Conservation (phyloP, 805 yeast species). For the Teunomyces panamensis region DNA sequence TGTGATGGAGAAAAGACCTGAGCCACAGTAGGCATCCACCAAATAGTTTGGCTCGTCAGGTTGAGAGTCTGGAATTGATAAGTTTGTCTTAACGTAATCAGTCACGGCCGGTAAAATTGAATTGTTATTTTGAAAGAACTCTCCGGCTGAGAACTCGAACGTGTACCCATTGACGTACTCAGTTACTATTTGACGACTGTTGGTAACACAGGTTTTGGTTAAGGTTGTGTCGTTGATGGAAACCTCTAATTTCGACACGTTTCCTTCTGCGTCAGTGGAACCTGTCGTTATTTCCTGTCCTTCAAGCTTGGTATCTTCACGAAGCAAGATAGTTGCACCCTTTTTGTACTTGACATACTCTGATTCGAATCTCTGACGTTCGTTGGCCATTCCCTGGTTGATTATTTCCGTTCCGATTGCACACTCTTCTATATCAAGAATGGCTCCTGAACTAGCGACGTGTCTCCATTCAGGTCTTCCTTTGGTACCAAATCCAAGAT, state of each 20-base stretch:
- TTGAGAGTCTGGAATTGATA: constrained; percentile 39
- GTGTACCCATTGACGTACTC: constrained; percentile 73
- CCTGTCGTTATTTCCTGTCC: constrained; percentile 32
- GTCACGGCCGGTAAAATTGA: constrained; percentile 85
- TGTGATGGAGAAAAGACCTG: constrained; percentile 88
- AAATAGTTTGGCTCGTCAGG: constrained; percentile 50
- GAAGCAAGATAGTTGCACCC: constrained; percentile 82
- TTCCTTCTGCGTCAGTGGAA: constrained; percentile 40
- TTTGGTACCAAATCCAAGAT: constrained; percentile 85
- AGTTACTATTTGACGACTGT: constrained; percentile 72
- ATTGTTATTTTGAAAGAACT: constrained; percentile 94
- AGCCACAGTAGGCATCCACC: constrained; percentile 95
- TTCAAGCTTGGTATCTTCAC: constrained; percentile 65
- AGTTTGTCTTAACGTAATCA: constrained; percentile 70
- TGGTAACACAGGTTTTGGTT: constrained; percentile 73
- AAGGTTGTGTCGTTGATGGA: constrained; percentile 26
- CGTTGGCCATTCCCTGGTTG: constrained; percentile 69
- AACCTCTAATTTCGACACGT: constrained; percentile 24
- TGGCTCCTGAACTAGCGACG: constrained; percentile 56
- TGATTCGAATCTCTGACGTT: constrained; percentile 54
- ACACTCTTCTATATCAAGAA: constrained; percentile 93
- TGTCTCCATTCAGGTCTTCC: constrained; percentile 73
- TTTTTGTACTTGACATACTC: constrained; percentile 52
- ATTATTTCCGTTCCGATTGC: constrained; percentile 80
- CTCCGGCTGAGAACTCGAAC: constrained; percentile 90